Percentiles rank a stretch among this genome's conserved stretches.
Evolutionary conservation across 208 protist genomes (phyloP).

Genomic region (Crithidia acanthocephali): DNA sequence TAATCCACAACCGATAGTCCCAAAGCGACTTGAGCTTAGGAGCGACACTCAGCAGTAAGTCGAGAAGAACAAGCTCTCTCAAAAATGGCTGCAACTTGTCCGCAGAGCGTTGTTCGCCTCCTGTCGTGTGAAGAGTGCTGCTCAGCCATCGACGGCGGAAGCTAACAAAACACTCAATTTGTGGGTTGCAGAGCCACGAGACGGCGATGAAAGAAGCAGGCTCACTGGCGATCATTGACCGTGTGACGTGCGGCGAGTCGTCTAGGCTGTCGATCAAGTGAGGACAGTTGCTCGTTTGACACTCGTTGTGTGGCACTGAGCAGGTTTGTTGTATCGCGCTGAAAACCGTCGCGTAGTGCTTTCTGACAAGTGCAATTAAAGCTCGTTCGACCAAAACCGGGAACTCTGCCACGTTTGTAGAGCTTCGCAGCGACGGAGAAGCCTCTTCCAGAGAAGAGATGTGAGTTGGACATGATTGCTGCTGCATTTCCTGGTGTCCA

Average conservation of each 20-base stretch:
- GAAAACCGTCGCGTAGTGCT: background rate
- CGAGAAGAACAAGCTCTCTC: conserved; percentile 46
- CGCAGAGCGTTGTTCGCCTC: background rate
- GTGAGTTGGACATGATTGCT: background rate
- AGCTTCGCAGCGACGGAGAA: background rate
- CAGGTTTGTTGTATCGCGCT: background rate
- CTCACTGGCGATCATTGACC: background rate
- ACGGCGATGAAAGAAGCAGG: conserved; percentile 2
- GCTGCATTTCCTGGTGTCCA: background rate
- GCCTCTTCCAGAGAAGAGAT: conserved; percentile 6
- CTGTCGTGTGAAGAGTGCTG: background rate
- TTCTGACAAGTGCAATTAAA: background rate
- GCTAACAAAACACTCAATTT: conserved; percentile 6
- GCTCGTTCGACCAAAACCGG: conserved; percentile 14
- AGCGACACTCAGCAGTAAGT: conserved; percentile 48
- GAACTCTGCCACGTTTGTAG: conserved; percentile 2
- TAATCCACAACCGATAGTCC: conserved; percentile 59
- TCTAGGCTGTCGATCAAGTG: conserved; percentile 14
- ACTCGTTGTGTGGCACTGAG: background rate
- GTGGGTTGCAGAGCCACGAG: conserved; percentile 21
- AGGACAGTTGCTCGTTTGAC: background rate
- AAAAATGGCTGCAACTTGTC: conserved; percentile 20
- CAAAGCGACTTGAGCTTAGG: conserved; percentile 58
- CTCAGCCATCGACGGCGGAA: conserved; percentile 7
- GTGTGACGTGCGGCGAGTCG: conserved; percentile 21